Evolutionary conservation across 345 rosid species (phyloP).

Genomic region (Arabidopsis arenosa): DNA sequence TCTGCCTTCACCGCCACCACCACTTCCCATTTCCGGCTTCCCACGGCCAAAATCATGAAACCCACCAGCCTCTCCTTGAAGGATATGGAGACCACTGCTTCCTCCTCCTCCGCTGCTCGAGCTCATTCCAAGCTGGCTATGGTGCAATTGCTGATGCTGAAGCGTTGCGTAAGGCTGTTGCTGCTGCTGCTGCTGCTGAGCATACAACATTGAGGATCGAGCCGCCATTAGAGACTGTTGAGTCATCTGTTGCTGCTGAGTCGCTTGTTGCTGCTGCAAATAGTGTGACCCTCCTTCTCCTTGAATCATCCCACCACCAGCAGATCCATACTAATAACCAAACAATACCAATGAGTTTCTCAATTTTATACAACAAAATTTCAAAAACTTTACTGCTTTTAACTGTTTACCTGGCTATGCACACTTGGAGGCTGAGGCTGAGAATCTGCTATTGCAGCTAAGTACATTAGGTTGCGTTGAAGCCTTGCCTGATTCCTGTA

Average conservation of each 20-base stretch:
- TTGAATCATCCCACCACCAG: slow-evolving; percentile 73
- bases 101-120: slow-evolving; percentile 79
- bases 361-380: not conserved
- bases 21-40: slow-evolving; percentile 80
- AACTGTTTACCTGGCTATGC: slow-evolving; percentile 75
- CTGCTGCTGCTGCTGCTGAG: slow-evolving; percentile 51
- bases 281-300: slow-evolving; percentile 77
- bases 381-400: not conserved
- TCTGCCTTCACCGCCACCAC: slow-evolving; percentile 76
- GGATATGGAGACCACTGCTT: slow-evolving; percentile 56
- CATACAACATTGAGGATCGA: slow-evolving; percentile 85
- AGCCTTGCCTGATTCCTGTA: slow-evolving; percentile 95
- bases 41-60: slow-evolving; percentile 86
- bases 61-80: slow-evolving; percentile 53
- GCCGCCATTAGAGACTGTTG: slow-evolving; percentile 92
- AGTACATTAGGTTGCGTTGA: slow-evolving; percentile 96
- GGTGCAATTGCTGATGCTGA: slow-evolving; percentile 91
- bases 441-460: slow-evolving; percentile 99
- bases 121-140: slow-evolving; percentile 90
- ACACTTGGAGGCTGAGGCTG: slow-evolving; percentile 87
- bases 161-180: slow-evolving; percentile 71
- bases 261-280: slow-evolving; percentile 93
- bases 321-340: slow-evolving; percentile 59
- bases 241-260: slow-evolving; percentile 86
- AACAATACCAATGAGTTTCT: not conserved